phyloP scores from a whole-genome alignment of 148 eudicot genomes.

The Rhododendron mucronatum region DNA sequence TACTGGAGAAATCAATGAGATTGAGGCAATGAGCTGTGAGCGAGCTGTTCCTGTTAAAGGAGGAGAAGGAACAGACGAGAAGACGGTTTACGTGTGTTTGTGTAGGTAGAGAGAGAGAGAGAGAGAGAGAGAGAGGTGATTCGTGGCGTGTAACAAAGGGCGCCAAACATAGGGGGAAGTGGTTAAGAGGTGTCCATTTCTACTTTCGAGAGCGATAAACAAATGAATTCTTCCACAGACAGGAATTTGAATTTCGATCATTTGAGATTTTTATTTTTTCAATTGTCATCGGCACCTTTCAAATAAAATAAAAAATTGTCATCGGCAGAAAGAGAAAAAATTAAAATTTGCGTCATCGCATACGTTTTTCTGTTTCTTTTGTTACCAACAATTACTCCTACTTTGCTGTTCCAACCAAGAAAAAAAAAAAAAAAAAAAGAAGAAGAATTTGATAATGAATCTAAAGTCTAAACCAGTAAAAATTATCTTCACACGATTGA shows the following conservation, averaged over 20 bases:
- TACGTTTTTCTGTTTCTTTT: background rate
- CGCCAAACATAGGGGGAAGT: conserved; percentile 30
- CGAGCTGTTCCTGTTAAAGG: background rate
- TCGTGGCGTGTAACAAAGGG: conserved; percentile 45
- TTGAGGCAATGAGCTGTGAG: background rate
- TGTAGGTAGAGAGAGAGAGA: background rate
- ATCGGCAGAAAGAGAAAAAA: background rate
- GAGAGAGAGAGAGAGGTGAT: background rate
- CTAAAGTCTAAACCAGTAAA: too few relatives aligned
- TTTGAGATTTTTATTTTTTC: too few relatives aligned
- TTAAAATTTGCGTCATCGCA: background rate
- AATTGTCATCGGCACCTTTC: too few relatives aligned
- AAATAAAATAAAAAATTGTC: background rate
- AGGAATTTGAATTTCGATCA: background rate
- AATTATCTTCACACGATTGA: too few relatives aligned
- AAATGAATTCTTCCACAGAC: too few relatives aligned
- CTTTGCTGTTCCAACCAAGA: too few relatives aligned
- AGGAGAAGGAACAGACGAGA: background rate
- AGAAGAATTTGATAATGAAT: too few relatives aligned
- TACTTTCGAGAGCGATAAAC: background rate
- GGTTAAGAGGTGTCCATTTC: too few relatives aligned
- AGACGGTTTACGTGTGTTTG: background rate
- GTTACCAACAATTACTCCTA: too few relatives aligned
- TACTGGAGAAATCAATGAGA: background rate
- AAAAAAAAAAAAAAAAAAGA: too few relatives aligned